Evolutionary conservation across 1,139 yeast species (phyloP), one percentile per base, ranked within the genome.

Genomic region (Saccharomyces hybrid): DNA sequence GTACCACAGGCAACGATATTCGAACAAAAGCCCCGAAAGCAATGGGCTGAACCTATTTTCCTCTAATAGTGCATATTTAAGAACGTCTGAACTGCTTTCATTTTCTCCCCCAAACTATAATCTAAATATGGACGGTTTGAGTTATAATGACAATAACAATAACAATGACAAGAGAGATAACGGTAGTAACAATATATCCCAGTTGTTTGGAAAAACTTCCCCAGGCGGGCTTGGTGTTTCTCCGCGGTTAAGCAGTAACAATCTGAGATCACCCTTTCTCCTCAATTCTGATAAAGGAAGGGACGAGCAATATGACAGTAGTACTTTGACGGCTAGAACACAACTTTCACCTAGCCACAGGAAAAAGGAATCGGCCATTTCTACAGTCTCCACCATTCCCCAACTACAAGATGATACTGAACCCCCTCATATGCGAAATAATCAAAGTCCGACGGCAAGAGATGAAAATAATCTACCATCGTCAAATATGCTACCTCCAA

Each of bases 261-360:
- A 56, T 54, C 34, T 70, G 71, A 9, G 63, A 58, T n/a, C 68
- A 67, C 54, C 65, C 62, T 50, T 69, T 69, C 51, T 71, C 72
- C 20, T 68, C 70, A 6, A 67, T 64, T 26, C 50, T 57, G 7
- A 56, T 59, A 57, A 48, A 57, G 23, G 57, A 60, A 13, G 61
- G 63, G 5, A 55, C 64, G 16, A 47, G 1, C 32, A 9, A 23
- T 47, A 27, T 8, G 20, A 11, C 38, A 28, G 4, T 20, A 28
- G 38, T 11, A 27, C 50, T 6, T 28, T 47, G 11, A 47, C 41
- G 8, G 11, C 50, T 5, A 28, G 31, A 16, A 30, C 28, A 13
- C 30, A 47, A n/a, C 8, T 47, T 5, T 28, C 38, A 14, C 28
- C 34, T 3, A 50, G 23, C 16, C 61, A 60, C 41, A 48, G 48